Evolutionary conservation across 306 rosid species (phyloP).

Genomic region (Lablab purpureus): DNA sequence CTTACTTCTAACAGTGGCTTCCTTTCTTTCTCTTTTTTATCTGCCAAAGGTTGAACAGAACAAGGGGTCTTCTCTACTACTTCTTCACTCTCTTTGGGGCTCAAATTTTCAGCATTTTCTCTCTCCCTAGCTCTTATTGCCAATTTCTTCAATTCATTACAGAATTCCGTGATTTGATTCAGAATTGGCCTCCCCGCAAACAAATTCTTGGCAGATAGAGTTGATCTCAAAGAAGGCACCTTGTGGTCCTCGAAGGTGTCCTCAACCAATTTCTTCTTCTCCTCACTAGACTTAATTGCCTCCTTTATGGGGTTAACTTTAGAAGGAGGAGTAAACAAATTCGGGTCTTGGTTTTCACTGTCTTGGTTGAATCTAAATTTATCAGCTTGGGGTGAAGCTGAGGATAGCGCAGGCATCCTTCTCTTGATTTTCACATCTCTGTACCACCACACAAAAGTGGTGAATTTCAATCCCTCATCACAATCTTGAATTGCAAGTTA

Average conservation of each 20-base stretch:
- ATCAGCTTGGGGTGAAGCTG: constrained; percentile 59
- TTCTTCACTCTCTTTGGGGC: constrained; percentile 44
- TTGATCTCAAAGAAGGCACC: constrained; percentile 69
- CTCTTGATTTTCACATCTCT: constrained; percentile 81
- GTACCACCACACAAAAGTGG: constrained; percentile 1
- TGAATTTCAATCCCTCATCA: constrained; percentile 7
- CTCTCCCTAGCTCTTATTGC: constrained; percentile 68
- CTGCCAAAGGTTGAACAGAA: constrained; percentile 50
- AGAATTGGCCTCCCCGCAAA: constrained; percentile 79
- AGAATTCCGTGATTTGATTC: constrained; percentile 88
- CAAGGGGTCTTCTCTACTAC: constrained; percentile 42
- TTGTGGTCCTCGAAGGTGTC: constrained; percentile 48
- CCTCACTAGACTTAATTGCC: constrained; percentile 76
- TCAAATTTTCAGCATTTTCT: constrained; percentile 58
- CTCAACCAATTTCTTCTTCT: constrained; percentile 60
- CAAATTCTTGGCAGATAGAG: constrained; percentile 81
- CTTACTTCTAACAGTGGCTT: constrained; percentile 65
- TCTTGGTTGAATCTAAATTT: constrained; percentile 61
- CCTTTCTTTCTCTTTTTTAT: constrained; percentile 61
- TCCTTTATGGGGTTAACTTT: constrained; percentile 54
- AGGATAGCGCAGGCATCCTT: constrained; percentile 59
- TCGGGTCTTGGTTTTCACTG: constrained; percentile 80
- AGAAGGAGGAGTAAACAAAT: constrained; percentile 62
- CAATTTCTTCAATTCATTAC: constrained; percentile 85
- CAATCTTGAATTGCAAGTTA: constrained; percentile 14